Conservation (phyloP, 805 yeast species). For the Spathaspora sp. region DNA sequence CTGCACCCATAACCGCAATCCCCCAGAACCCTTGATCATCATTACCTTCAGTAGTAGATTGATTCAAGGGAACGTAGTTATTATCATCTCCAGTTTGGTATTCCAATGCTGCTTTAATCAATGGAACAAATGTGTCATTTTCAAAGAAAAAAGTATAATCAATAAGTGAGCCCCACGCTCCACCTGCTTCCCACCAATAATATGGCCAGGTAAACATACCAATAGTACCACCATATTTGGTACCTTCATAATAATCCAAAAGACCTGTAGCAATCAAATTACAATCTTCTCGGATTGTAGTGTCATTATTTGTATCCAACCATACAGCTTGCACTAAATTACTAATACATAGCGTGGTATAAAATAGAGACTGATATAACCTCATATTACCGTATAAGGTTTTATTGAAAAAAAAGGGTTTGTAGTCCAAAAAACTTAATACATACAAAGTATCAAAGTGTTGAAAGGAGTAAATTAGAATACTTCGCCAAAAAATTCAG, state of each 20-base stretch:
- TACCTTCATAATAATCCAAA: conserved; percentile 77
- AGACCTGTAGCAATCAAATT: conserved; percentile 64
- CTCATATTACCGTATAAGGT: background rate
- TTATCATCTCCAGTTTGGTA: conserved; percentile 65
- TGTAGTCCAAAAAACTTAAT: background rate
- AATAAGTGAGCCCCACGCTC: conserved; percentile 84
- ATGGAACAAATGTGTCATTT: conserved; percentile 60
- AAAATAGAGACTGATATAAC: background rate
- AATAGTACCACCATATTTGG: conserved; percentile 64
- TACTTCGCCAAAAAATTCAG: background rate
- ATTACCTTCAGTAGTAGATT: conserved; percentile 90
- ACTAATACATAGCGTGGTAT: background rate
- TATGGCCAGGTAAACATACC: conserved; percentile 90
- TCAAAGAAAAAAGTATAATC: conserved; percentile 73
- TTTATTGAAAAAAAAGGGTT: background rate
- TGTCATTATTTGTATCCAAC: conserved; percentile 36
- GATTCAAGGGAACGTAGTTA: conserved; percentile 85
- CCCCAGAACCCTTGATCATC: conserved; percentile 99
- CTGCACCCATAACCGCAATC: conserved; percentile 85
- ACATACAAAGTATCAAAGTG: background rate
- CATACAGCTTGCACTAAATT: conserved; percentile 14
- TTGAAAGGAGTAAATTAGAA: background rate
- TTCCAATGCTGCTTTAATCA: conserved; percentile 58
- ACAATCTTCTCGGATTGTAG: conserved; percentile 53
- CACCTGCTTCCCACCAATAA: conserved; percentile 99